Evolutionary conservation across 176 grass and related monocot genomes (phyloP).

Genomic region (Stipa capillata): DNA sequence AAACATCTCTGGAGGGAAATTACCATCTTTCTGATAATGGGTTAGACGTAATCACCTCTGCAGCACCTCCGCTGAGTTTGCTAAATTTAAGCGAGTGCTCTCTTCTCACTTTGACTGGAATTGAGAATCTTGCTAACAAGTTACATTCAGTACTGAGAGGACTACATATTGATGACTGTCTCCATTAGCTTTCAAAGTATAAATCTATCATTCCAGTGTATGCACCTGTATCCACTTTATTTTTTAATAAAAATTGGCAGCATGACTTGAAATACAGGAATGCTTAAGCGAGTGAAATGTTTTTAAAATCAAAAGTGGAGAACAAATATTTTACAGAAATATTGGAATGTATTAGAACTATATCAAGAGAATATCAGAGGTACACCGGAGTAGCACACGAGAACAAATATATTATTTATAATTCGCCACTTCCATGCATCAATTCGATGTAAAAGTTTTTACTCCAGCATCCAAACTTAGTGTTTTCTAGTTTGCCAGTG

Average conservation of each 20-base stretch:
- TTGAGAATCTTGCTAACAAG: constrained; percentile 36
- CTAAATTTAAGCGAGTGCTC: constrained; percentile 25
- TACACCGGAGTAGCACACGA: background rate
- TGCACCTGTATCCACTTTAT: background rate
- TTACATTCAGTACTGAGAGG: constrained; percentile 36
- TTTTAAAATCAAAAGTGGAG: no score
- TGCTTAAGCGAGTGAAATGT: no score
- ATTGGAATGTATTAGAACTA: no score
- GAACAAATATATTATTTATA: background rate
- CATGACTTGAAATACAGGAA: no score
- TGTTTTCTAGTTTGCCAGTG: background rate
- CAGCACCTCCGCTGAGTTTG: constrained; percentile 56
- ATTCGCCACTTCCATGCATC: background rate
- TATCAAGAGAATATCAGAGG: background rate
- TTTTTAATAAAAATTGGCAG: background rate
- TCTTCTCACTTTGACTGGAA: constrained; percentile 62
- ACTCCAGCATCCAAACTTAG: background rate
- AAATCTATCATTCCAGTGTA: no score
- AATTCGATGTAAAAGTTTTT: background rate
- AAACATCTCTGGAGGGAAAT: constrained; percentile 72
- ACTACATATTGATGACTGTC: background rate
- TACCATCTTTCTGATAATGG: constrained; percentile 81
- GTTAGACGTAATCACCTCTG: constrained; percentile 50
- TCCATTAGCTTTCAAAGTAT: no score
- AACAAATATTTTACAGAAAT: no score